Evolutionary conservation across 2,329 filamentous ascomycete genomes (phyloP), one percentile per base, ranked within the genome.

Genomic region (Rhinocladiella similis): DNA sequence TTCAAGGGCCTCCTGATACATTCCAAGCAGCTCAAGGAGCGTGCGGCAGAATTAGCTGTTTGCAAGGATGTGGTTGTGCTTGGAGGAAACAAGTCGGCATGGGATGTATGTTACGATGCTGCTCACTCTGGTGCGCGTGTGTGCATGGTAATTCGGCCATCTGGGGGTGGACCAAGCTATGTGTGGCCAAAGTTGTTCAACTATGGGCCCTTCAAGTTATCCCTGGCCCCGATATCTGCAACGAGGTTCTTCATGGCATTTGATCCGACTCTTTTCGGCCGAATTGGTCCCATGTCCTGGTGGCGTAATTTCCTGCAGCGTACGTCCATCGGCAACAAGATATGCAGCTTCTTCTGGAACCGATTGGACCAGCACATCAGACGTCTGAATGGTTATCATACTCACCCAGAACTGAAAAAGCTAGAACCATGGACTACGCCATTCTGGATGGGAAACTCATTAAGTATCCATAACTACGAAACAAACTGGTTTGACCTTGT

Each of bases 401-500:
- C 70, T n/a, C 72, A 77, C 46, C 69, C 71, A 2, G 75, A 80
- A 57, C 72, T 70, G 3, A 68, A 67, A 25, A 77, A 79, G 55
- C 65, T 80, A 42, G 73, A 74, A 60, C 60, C 57, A 10, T 77
- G 75, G 69, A 66, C 72, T 50, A 69, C 65, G 22, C 68, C 70
- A 0, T 76, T 80, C 62, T 87, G 82, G 77, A 77, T 80, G 3
- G 83, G 79, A 1, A 77, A 75, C 5, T 76, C 76, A 0, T 72
- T 86, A 29, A 80, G 80, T 42, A 85, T 87, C 35, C 72, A 84
- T 51, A 88, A 87, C 65, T 87, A 83, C 63, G 75, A 76, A 0
- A 77, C 73, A 3, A 74, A 82, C 60, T 79, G 87, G 65, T 81
- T 84, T 65, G 78, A 82, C 5, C 71, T 83, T 12, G 75, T 88